Percentiles rank a stretch among this genome's conserved stretches.
phyloP scores from a whole-genome alignment of 2,329 filamentous ascomycete species.

The Xylaria sp. region DNA sequence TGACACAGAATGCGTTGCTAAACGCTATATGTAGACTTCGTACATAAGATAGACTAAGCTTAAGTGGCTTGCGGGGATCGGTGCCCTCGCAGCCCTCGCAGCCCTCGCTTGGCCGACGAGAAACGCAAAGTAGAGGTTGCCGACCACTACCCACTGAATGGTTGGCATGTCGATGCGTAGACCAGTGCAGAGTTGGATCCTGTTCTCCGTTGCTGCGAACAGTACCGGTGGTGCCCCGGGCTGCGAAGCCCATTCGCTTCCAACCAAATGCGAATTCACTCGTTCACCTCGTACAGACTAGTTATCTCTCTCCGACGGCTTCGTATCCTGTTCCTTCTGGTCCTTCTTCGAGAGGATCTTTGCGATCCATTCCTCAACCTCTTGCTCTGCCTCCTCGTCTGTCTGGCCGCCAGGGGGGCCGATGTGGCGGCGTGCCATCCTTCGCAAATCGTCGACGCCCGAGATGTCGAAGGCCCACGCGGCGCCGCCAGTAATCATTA shows the following conservation, averaged over 20 bases:
- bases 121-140: constrained; percentile 4
- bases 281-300: constrained; percentile 3
- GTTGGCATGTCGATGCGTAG: constrained; percentile 1
- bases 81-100: no score
- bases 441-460: constrained; percentile 65
- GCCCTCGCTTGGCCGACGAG: constrained; percentile 6
- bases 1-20: constrained; percentile 5
- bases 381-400: constrained; percentile 58
- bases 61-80: constrained; percentile 16
- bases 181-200: constrained; percentile 1
- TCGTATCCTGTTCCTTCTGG: constrained; percentile 40
- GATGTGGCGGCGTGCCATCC: constrained; percentile 49
- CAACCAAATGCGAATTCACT: not conserved
- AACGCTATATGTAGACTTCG: not conserved
- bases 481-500: constrained; percentile 74
- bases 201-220: not conserved
- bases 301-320: constrained; percentile 11
- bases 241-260: constrained; percentile 2
- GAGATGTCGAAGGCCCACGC: constrained; percentile 80
- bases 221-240: not conserved
- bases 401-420: constrained; percentile 37
- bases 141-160: constrained; percentile 5
- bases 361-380: constrained; percentile 65
- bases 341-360: constrained; percentile 62
- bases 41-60: constrained; percentile 7